A percentile compares a stretch with the other conserved stretches of the same genome.
Evolutionary conservation across 768 basidiomycete species (phyloP).

Genomic region (Auriscalpium orientale): DNA sequence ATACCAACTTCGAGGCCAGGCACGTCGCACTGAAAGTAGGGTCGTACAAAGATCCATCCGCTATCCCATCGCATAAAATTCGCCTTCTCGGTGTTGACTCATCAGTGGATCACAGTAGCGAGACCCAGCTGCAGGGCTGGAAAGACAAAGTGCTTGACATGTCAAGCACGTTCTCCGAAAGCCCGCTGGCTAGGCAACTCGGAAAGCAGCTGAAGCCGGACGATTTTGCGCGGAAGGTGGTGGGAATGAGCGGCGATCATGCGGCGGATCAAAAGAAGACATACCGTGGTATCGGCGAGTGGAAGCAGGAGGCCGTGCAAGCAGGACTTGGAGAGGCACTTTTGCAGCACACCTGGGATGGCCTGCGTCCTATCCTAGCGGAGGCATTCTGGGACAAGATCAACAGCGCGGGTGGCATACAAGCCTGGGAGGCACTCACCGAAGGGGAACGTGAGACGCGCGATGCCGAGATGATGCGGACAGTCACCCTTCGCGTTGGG

Average conservation of each 20-base stretch:
- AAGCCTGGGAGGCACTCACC: neutral
- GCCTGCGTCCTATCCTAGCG: neutral
- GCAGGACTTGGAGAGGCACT: neutral
- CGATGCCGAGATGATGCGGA: neutral
- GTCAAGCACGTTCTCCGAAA: neutral
- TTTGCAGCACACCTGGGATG: neutral
- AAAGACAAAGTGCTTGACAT: neutral
- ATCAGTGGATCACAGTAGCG: neutral
- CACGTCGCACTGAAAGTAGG: neutral
- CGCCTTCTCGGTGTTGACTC: neutral
- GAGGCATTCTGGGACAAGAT: neutral
- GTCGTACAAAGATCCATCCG: too few species aligned
- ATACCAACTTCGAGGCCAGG: neutral
- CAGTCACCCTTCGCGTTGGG: neutral
- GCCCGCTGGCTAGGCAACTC: neutral
- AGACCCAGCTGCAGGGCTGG: neutral
- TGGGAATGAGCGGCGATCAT: slow-evolving; percentile 2
- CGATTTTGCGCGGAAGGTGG: neutral
- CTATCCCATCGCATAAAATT: neutral
- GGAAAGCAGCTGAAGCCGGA: neutral
- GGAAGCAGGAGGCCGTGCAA: neutral
- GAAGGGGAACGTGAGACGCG: too few species aligned
- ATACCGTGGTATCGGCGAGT: neutral
- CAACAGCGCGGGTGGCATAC: neutral
- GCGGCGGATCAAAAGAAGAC: slow-evolving; percentile 9